Evolutionary conservation across 768 basidiomycete genomes (phyloP).

Genomic region (Tubosaeta sp.): DNA sequence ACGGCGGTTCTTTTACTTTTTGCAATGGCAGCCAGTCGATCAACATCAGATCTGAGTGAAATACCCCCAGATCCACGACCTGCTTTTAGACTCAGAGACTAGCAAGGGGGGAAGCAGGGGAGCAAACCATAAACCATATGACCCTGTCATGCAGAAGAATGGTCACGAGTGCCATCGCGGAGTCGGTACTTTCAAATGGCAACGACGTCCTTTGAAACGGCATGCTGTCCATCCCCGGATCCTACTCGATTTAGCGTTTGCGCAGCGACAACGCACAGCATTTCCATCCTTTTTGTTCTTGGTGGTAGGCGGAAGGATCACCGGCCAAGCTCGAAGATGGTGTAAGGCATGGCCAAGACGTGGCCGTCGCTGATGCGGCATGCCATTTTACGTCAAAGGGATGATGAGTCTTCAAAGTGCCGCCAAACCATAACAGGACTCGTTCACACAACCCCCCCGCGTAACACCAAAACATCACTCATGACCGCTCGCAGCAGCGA

Average conservation of each 20-base stretch:
- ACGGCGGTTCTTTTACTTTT: neutral
- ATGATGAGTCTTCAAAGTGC: neutral
- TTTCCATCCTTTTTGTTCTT: neutral
- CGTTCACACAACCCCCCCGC: neutral
- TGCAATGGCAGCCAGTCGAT: constrained; percentile 15
- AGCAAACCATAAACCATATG: constrained; percentile 13
- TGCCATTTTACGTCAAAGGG: constrained; percentile 26
- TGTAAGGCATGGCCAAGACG: constrained; percentile 12
- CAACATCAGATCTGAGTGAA: constrained; percentile 15
- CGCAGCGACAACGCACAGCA: constrained; percentile 1
- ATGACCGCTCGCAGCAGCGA: constrained; percentile 6
- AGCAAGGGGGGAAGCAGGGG: neutral
- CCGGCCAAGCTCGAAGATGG: neutral
- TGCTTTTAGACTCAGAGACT: constrained; percentile 8
- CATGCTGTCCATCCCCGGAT: constrained; percentile 2
- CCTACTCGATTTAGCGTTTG: constrained; percentile 1
- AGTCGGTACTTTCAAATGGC: constrained; percentile 11
- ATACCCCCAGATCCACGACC: constrained; percentile 16
- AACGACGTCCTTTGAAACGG: neutral
- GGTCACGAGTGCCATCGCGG: constrained; percentile 18
- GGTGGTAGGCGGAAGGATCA: neutral
- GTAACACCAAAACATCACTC: constrained; percentile 5
- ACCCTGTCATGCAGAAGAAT: constrained; percentile 16
- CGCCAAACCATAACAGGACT: neutral
- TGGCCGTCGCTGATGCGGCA: constrained; percentile 16